Conservation (phyloP, 768 basidiomycete species). For the Tylopilus vinaceipallidus region DNA sequence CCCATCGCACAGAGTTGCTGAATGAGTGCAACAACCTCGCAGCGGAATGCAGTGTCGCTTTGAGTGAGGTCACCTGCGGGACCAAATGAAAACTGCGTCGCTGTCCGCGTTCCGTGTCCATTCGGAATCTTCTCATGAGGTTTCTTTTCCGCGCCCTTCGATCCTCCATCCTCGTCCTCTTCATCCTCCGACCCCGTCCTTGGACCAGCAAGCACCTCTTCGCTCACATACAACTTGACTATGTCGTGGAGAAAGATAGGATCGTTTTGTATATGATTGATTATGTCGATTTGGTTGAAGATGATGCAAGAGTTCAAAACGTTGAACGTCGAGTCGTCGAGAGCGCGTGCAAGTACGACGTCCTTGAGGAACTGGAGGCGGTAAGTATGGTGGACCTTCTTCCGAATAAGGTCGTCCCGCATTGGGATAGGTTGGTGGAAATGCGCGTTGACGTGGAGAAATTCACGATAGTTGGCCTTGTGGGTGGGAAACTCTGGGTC, state of each 20-base stretch:
- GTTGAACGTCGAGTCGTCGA: constrained; percentile 96
- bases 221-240: constrained; percentile 72
- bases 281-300: constrained; percentile 99
- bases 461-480: constrained; percentile 96
- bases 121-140: constrained; percentile 37
- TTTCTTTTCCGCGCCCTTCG: constrained; percentile 38
- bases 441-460: constrained; percentile 75
- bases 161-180: constrained; percentile 21
- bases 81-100: constrained; percentile 48
- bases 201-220: constrained; percentile 54
- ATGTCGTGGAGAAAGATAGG: constrained; percentile 73
- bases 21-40: constrained; percentile 81
- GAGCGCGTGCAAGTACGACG: constrained; percentile 90
- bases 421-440: constrained; percentile 91
- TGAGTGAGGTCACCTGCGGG: constrained; percentile 56
- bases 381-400: constrained; percentile 96
- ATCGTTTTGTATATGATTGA: constrained; percentile 82
- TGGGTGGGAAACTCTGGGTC: constrained; percentile 96
- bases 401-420: constrained; percentile 67
- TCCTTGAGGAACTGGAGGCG: constrained; percentile 97
- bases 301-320: constrained; percentile 96
- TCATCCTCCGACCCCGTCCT: constrained; percentile 31
- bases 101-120: constrained; percentile 26
- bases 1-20: constrained; percentile 95
- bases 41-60: constrained; percentile 54